These are phyloP conservation scores for Chlamydomonas schloesseri DNA, from an alignment of 139 green algal genomes.

Conservation along the genomic window DNA sequence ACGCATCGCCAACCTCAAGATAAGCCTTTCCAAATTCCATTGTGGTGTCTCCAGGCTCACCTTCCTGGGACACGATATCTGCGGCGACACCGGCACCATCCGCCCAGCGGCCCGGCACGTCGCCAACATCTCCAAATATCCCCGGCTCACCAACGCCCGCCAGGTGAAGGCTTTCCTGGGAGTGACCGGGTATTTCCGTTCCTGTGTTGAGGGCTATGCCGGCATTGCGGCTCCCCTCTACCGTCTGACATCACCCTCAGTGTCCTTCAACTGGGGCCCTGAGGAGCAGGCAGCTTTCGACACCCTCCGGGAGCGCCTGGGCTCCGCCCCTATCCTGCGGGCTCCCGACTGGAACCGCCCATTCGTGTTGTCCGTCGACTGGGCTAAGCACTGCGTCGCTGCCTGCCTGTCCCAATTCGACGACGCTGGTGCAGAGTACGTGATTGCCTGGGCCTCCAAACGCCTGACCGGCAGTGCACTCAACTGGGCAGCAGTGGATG, in stretches of 20 bases:
- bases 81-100: constrained; percentile 6
- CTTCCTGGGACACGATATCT: constrained; percentile 39
- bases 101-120: constrained; percentile 32
- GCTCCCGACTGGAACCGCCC: constrained; percentile 15
- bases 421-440: not conserved
- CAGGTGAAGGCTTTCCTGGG: constrained; percentile 43
- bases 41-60: constrained; percentile 12
- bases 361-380: constrained; percentile 46
- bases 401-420: constrained; percentile 35
- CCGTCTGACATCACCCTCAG: not conserved
- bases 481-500: constrained; percentile 16
- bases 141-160: not conserved
- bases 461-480: not conserved
- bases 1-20: constrained; percentile 19
- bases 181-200: constrained; percentile 35
- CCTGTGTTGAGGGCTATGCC: constrained; percentile 39
- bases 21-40: constrained; percentile 33
- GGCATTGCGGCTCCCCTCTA: constrained; percentile 23
- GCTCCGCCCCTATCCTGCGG: not conserved
- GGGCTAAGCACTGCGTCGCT: constrained; percentile 2
- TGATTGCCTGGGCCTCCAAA: constrained; percentile 23
- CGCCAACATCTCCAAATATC: constrained; percentile 7
- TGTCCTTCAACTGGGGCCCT: constrained; percentile 4
- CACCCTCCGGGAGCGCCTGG: constrained; percentile 19
- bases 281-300: constrained; percentile 37